Conservation (phyloP, 495 filamentous ascomycete genomes). For the Oidiodendron maius region DNA sequence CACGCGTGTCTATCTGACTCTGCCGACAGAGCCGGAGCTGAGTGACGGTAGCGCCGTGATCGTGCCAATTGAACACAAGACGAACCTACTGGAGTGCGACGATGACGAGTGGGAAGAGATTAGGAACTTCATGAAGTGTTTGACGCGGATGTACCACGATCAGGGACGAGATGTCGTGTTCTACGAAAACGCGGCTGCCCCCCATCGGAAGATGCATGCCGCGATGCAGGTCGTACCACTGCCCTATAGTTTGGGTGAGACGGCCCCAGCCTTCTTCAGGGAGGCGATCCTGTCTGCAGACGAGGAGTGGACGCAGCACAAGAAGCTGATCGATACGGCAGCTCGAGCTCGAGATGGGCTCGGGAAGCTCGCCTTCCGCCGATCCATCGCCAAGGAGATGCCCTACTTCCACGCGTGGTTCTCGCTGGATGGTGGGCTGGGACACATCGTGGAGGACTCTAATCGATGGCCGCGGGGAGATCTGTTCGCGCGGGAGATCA, state of each 20-base stretch:
- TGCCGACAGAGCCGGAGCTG: slow-evolving; percentile 87
- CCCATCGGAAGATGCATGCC: slow-evolving; percentile 74
- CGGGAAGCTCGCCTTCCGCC: slow-evolving; percentile 78
- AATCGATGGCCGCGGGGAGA: slow-evolving; percentile 88
- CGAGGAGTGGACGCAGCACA: slow-evolving; percentile 92
- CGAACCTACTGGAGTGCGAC: slow-evolving; percentile 91
- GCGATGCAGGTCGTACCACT: slow-evolving; percentile 82
- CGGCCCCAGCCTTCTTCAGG: slow-evolving; percentile 89
- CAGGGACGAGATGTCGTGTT: slow-evolving; percentile 89
- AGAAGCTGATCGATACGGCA: slow-evolving; percentile 87
- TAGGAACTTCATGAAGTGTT: slow-evolving; percentile 97
- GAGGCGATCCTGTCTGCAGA: slow-evolving; percentile 86
- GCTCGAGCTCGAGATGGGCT: slow-evolving; percentile 57
- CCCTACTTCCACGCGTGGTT: slow-evolving; percentile 99
- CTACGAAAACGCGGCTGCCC: slow-evolving; percentile 91
- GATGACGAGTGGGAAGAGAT: slow-evolving; percentile 99
- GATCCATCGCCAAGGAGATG: slow-evolving; percentile 88
- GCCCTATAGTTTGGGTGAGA: slow-evolving; percentile 80
- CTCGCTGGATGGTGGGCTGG: slow-evolving; percentile 82
- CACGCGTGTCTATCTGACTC: slow-evolving; percentile 80
- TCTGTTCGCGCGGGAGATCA: slow-evolving; percentile 84
- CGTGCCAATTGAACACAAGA: slow-evolving; percentile 81
- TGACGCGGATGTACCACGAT: slow-evolving; percentile 87
- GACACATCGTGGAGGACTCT: slow-evolving; percentile 86
- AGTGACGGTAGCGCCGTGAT: slow-evolving; percentile 79